Percentiles rank a stretch among this genome's conserved stretches.
Conservation (phyloP, 108 stramenopile species). For the Halocafeteria seosinensis region DNA sequence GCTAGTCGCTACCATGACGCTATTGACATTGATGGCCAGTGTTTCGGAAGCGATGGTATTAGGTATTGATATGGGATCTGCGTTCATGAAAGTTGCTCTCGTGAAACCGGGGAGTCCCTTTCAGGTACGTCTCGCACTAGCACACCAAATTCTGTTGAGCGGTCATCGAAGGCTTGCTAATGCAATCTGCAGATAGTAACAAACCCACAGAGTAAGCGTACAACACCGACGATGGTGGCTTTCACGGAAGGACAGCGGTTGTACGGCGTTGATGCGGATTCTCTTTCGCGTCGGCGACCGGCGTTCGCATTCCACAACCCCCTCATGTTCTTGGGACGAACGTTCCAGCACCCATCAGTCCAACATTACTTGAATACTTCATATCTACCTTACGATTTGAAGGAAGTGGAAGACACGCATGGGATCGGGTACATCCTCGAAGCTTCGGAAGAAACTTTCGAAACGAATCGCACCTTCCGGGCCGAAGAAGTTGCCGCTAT, state of each 20-base stretch:
- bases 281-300: conserved; percentile 72
- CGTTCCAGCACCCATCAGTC: conserved; percentile 54
- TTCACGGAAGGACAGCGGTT: conserved; percentile 80
- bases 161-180: not conserved
- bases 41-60: conserved; percentile 31
- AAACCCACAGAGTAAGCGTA: conserved; percentile 90
- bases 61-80: conserved; percentile 86
- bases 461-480: conserved; percentile 55
- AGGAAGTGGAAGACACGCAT: not conserved
- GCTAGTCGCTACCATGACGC: no score
- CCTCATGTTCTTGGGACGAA: conserved; percentile 61
- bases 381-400: not conserved
- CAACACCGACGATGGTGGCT: conserved; percentile 86
- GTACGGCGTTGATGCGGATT: conserved; percentile 77
- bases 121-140: not conserved
- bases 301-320: conserved; percentile 55
- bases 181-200: conserved; percentile 88
- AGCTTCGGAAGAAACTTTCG: not conserved
- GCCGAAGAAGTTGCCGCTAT: conserved; percentile 92
- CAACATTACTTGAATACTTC: not conserved
- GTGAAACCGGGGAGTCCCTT: conserved; percentile 78
- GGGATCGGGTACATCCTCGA: not conserved
- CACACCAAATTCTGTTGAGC: not conserved
- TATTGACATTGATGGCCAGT: not conserved
- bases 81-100: conserved; percentile 94